These are phyloP conservation scores for Xylariaceae sp. DNA, from an alignment of 2,329 filamentous ascomycete genomes.

Conservation along the genomic window DNA sequence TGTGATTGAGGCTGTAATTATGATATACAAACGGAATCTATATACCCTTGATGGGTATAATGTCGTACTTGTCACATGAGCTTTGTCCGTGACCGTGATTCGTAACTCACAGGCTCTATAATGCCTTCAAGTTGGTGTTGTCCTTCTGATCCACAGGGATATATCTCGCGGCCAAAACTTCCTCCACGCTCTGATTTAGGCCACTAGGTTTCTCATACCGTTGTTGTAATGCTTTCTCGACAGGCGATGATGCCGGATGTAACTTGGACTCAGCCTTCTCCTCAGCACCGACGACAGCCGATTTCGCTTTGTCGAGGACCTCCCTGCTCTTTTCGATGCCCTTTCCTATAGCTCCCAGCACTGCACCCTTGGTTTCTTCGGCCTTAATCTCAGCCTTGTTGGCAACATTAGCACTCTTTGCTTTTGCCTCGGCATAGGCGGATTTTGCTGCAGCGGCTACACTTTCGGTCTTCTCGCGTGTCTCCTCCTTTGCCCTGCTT, in stretches of 20 bases:
- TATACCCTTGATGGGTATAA: constrained; percentile 1
- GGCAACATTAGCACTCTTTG: constrained; percentile 34
- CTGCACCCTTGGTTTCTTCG: constrained; percentile 45
- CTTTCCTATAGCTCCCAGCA: constrained; percentile 48
- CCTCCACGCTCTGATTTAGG: constrained; percentile 45
- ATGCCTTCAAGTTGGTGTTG: constrained; percentile 37
- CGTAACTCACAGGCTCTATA: constrained; percentile 17
- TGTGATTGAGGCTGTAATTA: constrained; percentile 14
- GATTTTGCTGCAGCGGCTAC: constrained; percentile 40
- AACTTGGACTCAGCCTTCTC: constrained; percentile 42
- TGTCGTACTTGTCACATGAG: background rate
- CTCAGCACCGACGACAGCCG: constrained; percentile 44
- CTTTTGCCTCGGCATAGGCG: constrained; percentile 41
- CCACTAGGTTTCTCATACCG: constrained; percentile 53
- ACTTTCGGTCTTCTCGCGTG: constrained; percentile 42
- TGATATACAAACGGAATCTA: constrained; percentile 25
- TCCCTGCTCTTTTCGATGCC: constrained; percentile 51
- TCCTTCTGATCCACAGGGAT: constrained; percentile 46
- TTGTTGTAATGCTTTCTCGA: constrained; percentile 60
- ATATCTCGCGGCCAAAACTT: constrained; percentile 43
- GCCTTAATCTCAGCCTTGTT: constrained; percentile 39
- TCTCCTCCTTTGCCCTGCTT: constrained; percentile 44
- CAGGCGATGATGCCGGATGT: constrained; percentile 52
- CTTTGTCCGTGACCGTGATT: background rate
- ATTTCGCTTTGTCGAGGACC: constrained; percentile 46